A percentile compares a stretch with the other conserved stretches of the same genome.
Evolutionary conservation across 164 flowering plant species (phyloP).

Genomic region (Amborella trichopoda): DNA sequence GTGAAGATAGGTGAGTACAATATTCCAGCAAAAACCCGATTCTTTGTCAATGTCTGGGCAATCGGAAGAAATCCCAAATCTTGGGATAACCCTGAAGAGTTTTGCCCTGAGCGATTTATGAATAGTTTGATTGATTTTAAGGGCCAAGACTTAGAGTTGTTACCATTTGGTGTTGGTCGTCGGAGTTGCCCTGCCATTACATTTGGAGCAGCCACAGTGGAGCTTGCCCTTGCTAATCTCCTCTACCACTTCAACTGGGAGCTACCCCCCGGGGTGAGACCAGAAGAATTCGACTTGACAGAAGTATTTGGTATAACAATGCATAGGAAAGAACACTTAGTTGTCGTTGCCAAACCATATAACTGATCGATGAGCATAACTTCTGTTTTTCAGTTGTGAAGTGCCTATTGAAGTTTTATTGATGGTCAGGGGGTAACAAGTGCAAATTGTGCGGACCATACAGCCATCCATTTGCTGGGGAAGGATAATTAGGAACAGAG

Average conservation of each 20-base stretch:
- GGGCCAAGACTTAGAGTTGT: conserved; percentile 1
- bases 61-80: conserved; percentile 1
- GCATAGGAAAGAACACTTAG: too few species aligned
- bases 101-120: conserved; percentile 6
- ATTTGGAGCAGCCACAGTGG: not conserved
- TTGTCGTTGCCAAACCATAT: too few species aligned
- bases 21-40: conserved; percentile 6
- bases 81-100: conserved; percentile 5
- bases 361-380: too few species aligned
- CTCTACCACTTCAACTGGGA: conserved; percentile 5
- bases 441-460: too few species aligned
- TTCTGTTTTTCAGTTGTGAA: too few species aligned
- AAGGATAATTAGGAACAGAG: too few species aligned
- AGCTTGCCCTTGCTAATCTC: conserved; percentile 5
- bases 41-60: conserved; percentile 8
- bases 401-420: too few species aligned
- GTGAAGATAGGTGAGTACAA: conserved; percentile 3
- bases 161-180: conserved; percentile 4
- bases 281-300: too few species aligned
- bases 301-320: too few species aligned
- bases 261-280: too few species aligned
- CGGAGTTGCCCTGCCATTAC: conserved; percentile 3
- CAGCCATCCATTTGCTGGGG: too few species aligned
- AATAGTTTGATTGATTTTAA: conserved; percentile 1
- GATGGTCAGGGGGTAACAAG: too few species aligned